Percentiles rank a stretch among this genome's conserved stretches.
Conservation (phyloP, 106 monocot species). For the Posidonia australis region DNA sequence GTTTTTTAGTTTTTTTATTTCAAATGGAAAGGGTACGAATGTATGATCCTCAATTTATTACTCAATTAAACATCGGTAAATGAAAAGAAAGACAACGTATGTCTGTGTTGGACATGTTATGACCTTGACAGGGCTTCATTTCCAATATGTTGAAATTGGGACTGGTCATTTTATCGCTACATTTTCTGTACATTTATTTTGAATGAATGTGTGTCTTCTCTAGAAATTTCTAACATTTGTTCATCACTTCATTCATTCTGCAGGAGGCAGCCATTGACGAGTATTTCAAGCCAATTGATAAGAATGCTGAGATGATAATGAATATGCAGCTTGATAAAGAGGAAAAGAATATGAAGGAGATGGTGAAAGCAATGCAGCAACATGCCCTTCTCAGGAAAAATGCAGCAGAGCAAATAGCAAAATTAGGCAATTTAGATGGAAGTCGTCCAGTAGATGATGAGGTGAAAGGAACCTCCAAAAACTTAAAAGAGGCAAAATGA, state of each 20-base stretch:
- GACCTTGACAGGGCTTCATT: no score
- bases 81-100: no score
- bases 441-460: background rate
- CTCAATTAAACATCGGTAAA: no score
- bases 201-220: background rate
- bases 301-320: slow-evolving; percentile 63
- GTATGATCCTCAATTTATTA: no score
- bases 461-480: background rate
- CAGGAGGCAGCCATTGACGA: slow-evolving; percentile 88
- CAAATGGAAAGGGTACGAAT: no score
- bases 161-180: no score
- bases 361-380: slow-evolving; percentile 49
- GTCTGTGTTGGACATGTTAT: no score
- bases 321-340: slow-evolving; percentile 88
- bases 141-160: no score
- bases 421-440: slow-evolving; percentile 9
- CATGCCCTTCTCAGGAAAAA: slow-evolving; percentile 38
- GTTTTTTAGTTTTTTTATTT: no score
- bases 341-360: slow-evolving; percentile 66
- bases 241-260: background rate
- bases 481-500: background rate
- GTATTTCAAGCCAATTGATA: slow-evolving; percentile 90
- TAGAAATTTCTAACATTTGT: background rate
- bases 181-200: background rate
- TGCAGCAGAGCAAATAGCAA: slow-evolving; percentile 39